Evolutionary conservation across 73 alveolate genomes (phyloP), one percentile per base, ranked within the genome.

Genomic region (Paramecium caudatum): DNA sequence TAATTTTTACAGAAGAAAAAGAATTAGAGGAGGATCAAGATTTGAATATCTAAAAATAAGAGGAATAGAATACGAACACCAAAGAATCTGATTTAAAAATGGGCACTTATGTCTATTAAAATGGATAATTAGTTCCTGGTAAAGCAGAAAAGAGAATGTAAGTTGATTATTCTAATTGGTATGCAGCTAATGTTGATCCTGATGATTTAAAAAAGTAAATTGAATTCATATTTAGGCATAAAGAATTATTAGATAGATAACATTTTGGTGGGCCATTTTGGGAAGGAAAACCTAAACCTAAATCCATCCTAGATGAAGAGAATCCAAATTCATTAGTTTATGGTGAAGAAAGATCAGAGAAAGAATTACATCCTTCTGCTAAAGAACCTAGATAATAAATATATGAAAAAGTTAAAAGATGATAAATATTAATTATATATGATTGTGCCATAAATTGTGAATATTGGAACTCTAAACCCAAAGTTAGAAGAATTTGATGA

Each of bases 211-310:
- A 70, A 70, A 70, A 70, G 87, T 62, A 62, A 80, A 84, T 43
- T 91, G 48, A 50, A 93, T 74, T 32, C 91, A 9, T 92, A 96
- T 5, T 15, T 83, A 93, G 95, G 48, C 99, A 96, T 69, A 93
- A 96, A 90, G 97, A 96, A 83, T 55, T 95, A 33, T 82, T 94
- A 91, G 99, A 96, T 48, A 91, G 99, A 62, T 61, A 90, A 90
- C 84, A 91, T 83, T 96, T 84, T 86, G 69, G 91, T 34, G 98
- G 99, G 0, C 99, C 99, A 10, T 82, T 91, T 43, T 96, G 99
- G 99, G 96, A 96, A 47, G 96, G 95, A 6, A 37, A 61, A n/a
- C 94, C 93, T 5, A 90, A 82, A 17, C 97, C 97, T 13, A 94
- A 92, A 65, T 90, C 97, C 43, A 87, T 95, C 15, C 21, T 95